Evolutionary conservation across 495 filamentous ascomycete genomes (phyloP).

Genomic region (Penicillium maclennaniae): DNA sequence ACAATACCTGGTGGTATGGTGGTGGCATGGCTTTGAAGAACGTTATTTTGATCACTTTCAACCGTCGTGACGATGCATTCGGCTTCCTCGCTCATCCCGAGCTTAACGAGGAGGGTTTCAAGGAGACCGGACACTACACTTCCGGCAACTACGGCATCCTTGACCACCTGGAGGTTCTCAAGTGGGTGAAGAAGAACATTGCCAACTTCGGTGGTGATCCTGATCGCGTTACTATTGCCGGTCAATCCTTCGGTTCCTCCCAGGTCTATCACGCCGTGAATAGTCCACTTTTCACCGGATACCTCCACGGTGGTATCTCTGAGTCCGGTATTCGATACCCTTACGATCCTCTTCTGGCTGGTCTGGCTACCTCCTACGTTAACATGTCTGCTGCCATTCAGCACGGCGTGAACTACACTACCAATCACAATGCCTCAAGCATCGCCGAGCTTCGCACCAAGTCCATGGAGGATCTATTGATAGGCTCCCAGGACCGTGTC

Average conservation of each 20-base stretch:
- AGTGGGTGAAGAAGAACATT: conserved; percentile 55
- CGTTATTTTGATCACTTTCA: conserved; percentile 66
- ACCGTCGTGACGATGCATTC: conserved; percentile 65
- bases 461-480: conserved; percentile 21
- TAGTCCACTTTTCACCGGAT: conserved; percentile 25
- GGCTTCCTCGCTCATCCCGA: conserved; percentile 63
- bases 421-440: conserved; percentile 21
- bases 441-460: conserved; percentile 26
- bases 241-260: conserved; percentile 41
- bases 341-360: conserved; percentile 17
- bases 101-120: conserved; percentile 28
- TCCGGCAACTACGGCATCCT: conserved; percentile 36
- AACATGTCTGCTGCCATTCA: conserved; percentile 23
- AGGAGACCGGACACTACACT: conserved; percentile 39
- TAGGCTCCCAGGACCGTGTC: conserved; percentile 21
- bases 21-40: conserved; percentile 30
- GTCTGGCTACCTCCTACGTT: conserved; percentile 26
- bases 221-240: conserved; percentile 40
- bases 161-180: conserved; percentile 30
- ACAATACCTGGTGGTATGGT: conserved; percentile 23
- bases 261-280: conserved; percentile 34
- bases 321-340: conserved; percentile 28
- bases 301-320: conserved; percentile 28
- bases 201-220: conserved; percentile 60
- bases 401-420: conserved; percentile 22